Percentiles rank a stretch among this genome's conserved stretches.
Conservation (phyloP, 495 filamentous ascomycete genomes). For the Evansstolkia leycettana region DNA sequence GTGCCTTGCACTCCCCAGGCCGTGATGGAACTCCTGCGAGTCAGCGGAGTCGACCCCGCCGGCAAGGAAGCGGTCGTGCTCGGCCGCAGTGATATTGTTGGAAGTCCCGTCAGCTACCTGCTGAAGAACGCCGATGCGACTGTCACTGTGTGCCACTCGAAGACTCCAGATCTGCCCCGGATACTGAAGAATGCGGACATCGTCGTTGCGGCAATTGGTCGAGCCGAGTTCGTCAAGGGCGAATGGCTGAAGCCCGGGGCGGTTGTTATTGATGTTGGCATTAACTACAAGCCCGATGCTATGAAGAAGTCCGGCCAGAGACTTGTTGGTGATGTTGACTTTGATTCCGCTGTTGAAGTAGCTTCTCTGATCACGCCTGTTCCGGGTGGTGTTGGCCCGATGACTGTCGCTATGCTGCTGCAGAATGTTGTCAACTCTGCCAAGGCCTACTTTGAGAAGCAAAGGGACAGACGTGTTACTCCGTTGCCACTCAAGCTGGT, state of each 20-base stretch:
- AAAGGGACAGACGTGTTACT: slow-evolving; percentile 60
- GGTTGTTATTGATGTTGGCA: slow-evolving; percentile 95
- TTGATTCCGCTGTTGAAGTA: slow-evolving; percentile 69
- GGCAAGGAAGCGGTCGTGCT: slow-evolving; percentile 94
- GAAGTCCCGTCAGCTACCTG: slow-evolving; percentile 89
- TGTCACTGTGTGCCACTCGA: slow-evolving; percentile 91
- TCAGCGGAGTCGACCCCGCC: slow-evolving; percentile 66
- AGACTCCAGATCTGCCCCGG: slow-evolving; percentile 57
- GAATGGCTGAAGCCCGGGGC: slow-evolving; percentile 90
- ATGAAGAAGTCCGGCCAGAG: slow-evolving; percentile 86
- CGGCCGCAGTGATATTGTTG: slow-evolving; percentile 92
- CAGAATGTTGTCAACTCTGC: slow-evolving; percentile 87
- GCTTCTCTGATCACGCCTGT: slow-evolving; percentile 96
- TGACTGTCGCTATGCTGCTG: slow-evolving; percentile 94
- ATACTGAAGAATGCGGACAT: slow-evolving; percentile 79
- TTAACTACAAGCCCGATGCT: slow-evolving; percentile 90
- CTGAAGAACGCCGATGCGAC: slow-evolving; percentile 93
- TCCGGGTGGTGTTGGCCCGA: slow-evolving; percentile 91
- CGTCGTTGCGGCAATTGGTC: slow-evolving; percentile 82
- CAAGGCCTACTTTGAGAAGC: slow-evolving; percentile 65
- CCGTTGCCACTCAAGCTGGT: slow-evolving; percentile 68
- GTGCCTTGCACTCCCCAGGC: slow-evolving; percentile 93
- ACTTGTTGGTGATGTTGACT: slow-evolving; percentile 94
- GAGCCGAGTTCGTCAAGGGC: slow-evolving; percentile 77
- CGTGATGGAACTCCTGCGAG: slow-evolving; percentile 82